Evolutionary conservation across 768 basidiomycete species (phyloP), one percentile per base, ranked within the genome.

Genomic region (Russula sp.): DNA sequence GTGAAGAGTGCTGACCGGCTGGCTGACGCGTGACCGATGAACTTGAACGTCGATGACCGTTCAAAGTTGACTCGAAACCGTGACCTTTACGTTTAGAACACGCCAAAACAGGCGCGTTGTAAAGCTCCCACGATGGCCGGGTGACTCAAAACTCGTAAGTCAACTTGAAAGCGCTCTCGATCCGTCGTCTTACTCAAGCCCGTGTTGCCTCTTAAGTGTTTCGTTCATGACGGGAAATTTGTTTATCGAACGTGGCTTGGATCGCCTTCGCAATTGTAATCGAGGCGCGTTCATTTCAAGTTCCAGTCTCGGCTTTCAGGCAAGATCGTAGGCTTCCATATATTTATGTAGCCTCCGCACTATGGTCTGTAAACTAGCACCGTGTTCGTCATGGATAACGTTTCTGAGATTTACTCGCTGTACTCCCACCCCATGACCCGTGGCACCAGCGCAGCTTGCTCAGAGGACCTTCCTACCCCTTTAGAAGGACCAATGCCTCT

Each of bases 351-450:
- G 4, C 14, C 51, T 42, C 34, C 44, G 1, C 56, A 35, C 31
- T 13, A 35, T 18, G 1, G 8, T 32, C 13, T 35, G 20, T 31
- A 14, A 6, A 37, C 44, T 32, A 20, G 31, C 32, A 39, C 47
- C 42, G 40, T 58, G 5, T 58, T 34, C 18, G 37, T 47, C 9
- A 50, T 55, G 67, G 67, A 68, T 47, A 56, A 68, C 55, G 55
- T 49, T 32, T 66, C 66, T 31, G 66, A 67, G 42, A 68, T 68
- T 14, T 59, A 65, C 42, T 68, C 67, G 31, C 27, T 66, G 32
- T 68, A 68, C 11, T 68, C 67, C 31, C 44, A 42, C 35, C 56
- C 56, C 14, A 60, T 59, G 50, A 57, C 61, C n/a, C 57, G 51
- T 39, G 44, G 57, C 14, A 49, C 51, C 14, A 57, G 52, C 10